Conservation (phyloP, 2,329 filamentous ascomycete genomes). For the Xylariaceae sp. region DNA sequence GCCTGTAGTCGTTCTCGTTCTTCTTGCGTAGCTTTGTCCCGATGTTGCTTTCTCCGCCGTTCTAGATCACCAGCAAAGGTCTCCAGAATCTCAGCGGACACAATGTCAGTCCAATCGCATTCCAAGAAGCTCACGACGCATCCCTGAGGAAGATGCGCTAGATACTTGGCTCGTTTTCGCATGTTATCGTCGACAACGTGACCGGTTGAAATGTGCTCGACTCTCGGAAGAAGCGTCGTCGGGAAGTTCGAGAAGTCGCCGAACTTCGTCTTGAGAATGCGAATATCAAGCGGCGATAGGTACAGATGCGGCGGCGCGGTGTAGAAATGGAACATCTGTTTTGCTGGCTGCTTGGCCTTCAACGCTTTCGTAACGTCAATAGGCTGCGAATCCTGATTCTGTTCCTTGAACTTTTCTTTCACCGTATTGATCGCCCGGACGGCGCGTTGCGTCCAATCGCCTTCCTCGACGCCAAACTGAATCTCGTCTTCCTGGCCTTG, state of each 20-base stretch:
- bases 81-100: constrained; percentile 67
- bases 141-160: constrained; percentile 81
- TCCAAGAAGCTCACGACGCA: constrained; percentile 88
- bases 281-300: constrained; percentile 82
- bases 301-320: constrained; percentile 83
- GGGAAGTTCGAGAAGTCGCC: constrained; percentile 78
- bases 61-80: constrained; percentile 73
- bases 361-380: constrained; percentile 23
- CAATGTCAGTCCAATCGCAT: constrained; percentile 91
- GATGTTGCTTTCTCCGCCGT: constrained; percentile 67
- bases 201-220: constrained; percentile 84
- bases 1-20: constrained; percentile 80
- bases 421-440: constrained; percentile 66
- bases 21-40: constrained; percentile 78
- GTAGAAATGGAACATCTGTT: constrained; percentile 75
- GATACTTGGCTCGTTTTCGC: constrained; percentile 78
- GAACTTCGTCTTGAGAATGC: constrained; percentile 85
- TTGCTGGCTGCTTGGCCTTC: constrained; percentile 31
- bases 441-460: constrained; percentile 87
- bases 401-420: constrained; percentile 63
- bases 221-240: constrained; percentile 75
- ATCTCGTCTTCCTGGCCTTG: constrained; percentile 87
- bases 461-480: constrained; percentile 79
- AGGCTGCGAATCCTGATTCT: constrained; percentile 32
- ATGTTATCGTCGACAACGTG: constrained; percentile 82